Evolutionary conservation across 495 filamentous ascomycete species (phyloP), one percentile per base, ranked within the genome.

Genomic region (Penicillium parvum): DNA sequence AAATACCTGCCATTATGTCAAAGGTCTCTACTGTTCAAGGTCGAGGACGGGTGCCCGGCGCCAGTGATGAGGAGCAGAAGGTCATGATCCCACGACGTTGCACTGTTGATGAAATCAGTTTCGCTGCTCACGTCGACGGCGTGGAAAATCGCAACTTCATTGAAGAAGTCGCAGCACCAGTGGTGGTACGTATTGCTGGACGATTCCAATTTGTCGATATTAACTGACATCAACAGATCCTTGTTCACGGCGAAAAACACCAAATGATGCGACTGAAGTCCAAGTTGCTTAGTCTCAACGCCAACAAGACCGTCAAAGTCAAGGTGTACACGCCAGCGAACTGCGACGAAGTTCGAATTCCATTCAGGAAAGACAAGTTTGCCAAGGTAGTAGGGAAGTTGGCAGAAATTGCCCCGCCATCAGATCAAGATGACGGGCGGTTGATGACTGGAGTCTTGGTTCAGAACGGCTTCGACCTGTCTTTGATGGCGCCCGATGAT

Each of bases 231-330:
- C 39, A 1, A 2, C 35, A 90, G 85, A 95, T 98, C 38, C 78
- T 98, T 16, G 92, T 98, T 4, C 92, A 98, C 54, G 92, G 92
- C 20, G 94, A 96, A 58, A 88, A 91, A 50, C 88, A 95, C 57
- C 94, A 96, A 55, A 98, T 98, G 92, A 94, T 90, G 79, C 81
- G 94, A 22, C 71, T 98, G 12, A 96, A 96, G 58, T 94, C 88
- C 3, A 92, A 95, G 52, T 71, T 98, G 7, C 77, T 97, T n/a
- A 88, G 86, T 16, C 74, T 96, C 7, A 96, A 97, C 55, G 78
- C 83, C 7, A 78, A 82, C 17, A 91, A 94, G 56, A 73, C 75
- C 1, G 72, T 78, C 23, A 88, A 88, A 37, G 81, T 88, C 34
- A 96, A 96, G 61, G 86, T 98, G 4, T 97, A 81, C 65, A 90